Conservation (phyloP, 2,329 filamentous ascomycete species). For the Aspergillus alliaceus region DNA sequence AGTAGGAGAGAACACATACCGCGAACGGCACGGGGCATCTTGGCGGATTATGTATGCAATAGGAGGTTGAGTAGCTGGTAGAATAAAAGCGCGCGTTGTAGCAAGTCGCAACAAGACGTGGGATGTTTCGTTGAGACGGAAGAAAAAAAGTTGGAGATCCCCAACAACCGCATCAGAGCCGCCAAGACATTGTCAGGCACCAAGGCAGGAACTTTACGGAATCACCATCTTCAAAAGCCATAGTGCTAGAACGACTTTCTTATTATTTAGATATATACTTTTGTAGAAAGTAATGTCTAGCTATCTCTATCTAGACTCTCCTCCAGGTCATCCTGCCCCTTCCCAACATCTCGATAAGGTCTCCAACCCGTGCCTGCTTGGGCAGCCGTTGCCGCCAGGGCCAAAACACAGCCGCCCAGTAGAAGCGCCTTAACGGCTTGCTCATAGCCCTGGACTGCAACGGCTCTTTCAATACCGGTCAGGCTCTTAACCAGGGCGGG, state of each 20-base stretch:
- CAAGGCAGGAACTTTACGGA: not conserved
- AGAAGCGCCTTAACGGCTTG: constrained; percentile 56
- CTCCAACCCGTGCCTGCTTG: constrained; percentile 62
- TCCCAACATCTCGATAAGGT: constrained; percentile 16
- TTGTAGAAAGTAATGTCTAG: too few species aligned
- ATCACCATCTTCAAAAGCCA: too few species aligned
- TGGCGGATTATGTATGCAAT: constrained; percentile 1
- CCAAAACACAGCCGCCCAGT: constrained; percentile 51
- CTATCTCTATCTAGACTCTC: not conserved
- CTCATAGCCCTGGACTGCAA: constrained; percentile 57
- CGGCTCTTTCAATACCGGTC: constrained; percentile 48
- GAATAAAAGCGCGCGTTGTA: not conserved
- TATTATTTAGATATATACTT: too few species aligned
- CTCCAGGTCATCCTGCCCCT: constrained; percentile 3
- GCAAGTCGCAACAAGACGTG: not conserved
- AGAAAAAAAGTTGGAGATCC: not conserved
- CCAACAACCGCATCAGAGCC: too few species aligned
- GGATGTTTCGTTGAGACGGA: not conserved
- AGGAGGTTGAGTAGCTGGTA: not conserved
- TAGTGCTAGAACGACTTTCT: too few species aligned
- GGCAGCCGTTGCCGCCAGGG: constrained; percentile 49
- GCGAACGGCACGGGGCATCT: constrained; percentile 44
- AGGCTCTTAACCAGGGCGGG: constrained; percentile 56
- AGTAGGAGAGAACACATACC: constrained; percentile 23
- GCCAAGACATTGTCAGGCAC: not conserved